A percentile compares a stretch with the other conserved stretches of the same genome.
These are phyloP conservation scores for Curvularia verruculosa DNA, from an alignment of 2,329 filamentous ascomycete species.

Conservation along the genomic window DNA sequence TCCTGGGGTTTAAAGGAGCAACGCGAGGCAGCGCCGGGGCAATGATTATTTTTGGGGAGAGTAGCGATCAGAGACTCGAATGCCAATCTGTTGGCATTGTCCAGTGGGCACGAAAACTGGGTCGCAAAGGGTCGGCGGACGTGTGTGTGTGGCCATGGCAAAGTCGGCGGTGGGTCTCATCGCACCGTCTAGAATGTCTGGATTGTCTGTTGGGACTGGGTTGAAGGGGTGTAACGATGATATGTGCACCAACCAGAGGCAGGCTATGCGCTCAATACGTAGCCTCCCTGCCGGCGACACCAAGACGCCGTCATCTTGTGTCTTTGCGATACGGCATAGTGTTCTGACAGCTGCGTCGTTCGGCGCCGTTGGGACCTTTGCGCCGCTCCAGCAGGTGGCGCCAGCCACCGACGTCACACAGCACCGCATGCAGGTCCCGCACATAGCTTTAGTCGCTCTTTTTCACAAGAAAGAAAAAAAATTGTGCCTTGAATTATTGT, in stretches of 20 bases:
- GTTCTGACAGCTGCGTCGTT: slow-evolving; percentile 6
- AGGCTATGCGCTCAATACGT: background rate
- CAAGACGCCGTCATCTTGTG: slow-evolving; percentile 6
- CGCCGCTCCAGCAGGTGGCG: background rate
- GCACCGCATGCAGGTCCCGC: slow-evolving; percentile 17
- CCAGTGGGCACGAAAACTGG: slow-evolving; percentile 27
- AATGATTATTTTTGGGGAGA: slow-evolving; percentile 28
- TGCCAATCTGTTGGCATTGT: slow-evolving; percentile 15
- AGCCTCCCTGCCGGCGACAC: background rate
- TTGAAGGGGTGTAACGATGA: slow-evolving; percentile 1
- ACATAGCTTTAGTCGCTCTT: slow-evolving; percentile 1
- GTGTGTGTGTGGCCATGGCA: slow-evolving; percentile 15
- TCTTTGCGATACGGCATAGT: background rate
- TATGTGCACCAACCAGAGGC: slow-evolving; percentile 8
- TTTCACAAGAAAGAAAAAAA: background rate
- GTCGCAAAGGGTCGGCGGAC: slow-evolving; percentile 16
- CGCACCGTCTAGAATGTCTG: slow-evolving; percentile 15
- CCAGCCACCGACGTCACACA: slow-evolving; percentile 16
- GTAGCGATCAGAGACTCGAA: slow-evolving; percentile 26
- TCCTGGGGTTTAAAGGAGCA: slow-evolving; percentile 24
- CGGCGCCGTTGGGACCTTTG: slow-evolving; percentile 6
- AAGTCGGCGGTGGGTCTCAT: slow-evolving; percentile 18
- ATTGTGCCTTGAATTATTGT: slow-evolving; percentile 7
- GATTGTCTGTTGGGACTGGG: slow-evolving; percentile 25
- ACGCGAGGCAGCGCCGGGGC: slow-evolving; percentile 4